Evolutionary conservation across 2,329 filamentous ascomycete genomes (phyloP), one percentile per base, ranked within the genome.

Genomic region (Huntiella savannae): DNA sequence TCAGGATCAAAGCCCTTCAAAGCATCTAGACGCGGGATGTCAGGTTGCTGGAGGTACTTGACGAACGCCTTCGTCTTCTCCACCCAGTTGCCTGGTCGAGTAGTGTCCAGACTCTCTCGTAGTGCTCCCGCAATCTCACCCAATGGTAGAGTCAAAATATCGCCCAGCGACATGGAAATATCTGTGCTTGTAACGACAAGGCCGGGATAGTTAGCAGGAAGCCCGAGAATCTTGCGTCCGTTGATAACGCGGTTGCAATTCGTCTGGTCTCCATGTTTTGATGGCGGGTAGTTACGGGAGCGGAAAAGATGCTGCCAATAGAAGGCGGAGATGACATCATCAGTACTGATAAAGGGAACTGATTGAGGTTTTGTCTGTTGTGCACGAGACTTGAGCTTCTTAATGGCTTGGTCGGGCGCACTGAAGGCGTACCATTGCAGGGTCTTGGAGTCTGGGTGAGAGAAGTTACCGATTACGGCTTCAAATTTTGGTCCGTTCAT

Each of bases 301-400:
- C 6, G 13, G 6, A 45, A 36, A 8, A 45, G 17, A 2, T 15
- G 35, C n/a, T 45, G 34, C 36, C 36, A 45, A 12, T 39, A 38
- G 8, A 39, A 33, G 17, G 43, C 34, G 13, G 12, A 33, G 34
- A 45, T 32, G 22, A 36, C 36, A 17, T 45, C 43, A 15, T 45
- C 43, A n/a, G 43, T 45, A 6, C 35, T 39, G 17, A 45, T 19
- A 28, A 45, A 45, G 17, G 34, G 17, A 12, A 38, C 33, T 11
- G 32, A 8, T 4, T 33, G 5, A 5, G 42, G 42, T 5, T 35
- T 12, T 4, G 39, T 17, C 4, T 11, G n/a, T 11, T 12, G 8
- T 6, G 39, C 39, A 11, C 28, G 19, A 12, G 15, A 17, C 5
- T 32, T 41, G 22, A 28, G 22, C 6, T 28, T 8, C 22, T 28